Base-by-base conservation (phyloP, 768 basidiomycete species). In the Symmetrospora coprosmae region DNA sequence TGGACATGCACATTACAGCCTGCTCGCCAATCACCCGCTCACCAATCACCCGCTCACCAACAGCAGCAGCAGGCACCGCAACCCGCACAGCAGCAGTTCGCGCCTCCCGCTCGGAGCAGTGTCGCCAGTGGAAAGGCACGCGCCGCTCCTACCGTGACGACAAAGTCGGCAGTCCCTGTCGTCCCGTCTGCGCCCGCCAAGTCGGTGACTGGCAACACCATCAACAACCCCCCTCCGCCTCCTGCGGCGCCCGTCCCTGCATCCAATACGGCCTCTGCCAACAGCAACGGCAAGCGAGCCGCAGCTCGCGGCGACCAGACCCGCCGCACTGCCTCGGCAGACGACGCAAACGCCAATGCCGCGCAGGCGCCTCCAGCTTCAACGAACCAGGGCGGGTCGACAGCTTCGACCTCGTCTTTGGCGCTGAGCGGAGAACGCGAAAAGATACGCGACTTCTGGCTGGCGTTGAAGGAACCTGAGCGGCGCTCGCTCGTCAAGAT, bases 401-500 rank as follows among this genome's bases (percentile, higher is more conserved):
- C 51, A 19, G 60, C 50, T 13, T 40, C 65, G 11, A 50, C 63
- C 19, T 64, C 63, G 63, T 73, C 64, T 49, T 47, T 43, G n/a
- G n/a, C n/a, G n/a, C n/a, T n/a, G n/a, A n/a, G n/a, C 35, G 72
- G 41, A 69, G 92, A 97, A 74, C 80, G 94, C 31, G 91, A 96
- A 72, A 82, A 88, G 66, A 99, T 97, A 76, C 91, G 92, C 74
- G 86, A 89, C 69, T 99, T 97, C 73, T 99, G 92, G 94, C 81
- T 96, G 30, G 84, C 80, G 27, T 78, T 99, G n/a, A 81, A 45
- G 28, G 89, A 96, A 75, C 81, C 84, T 60, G 90, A 97, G 72
- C 81, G 94, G 30, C 76, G 87, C 64, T 85, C 82, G 74, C 80
- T 99, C 62, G 89, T 99, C 75, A 86, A 87, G 78, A 82, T 96